A percentile compares a stretch with the other conserved stretches of the same genome.
phyloP scores from a whole-genome alignment of 2,329 filamentous ascomycete species.

The Cladosporium phlei region DNA sequence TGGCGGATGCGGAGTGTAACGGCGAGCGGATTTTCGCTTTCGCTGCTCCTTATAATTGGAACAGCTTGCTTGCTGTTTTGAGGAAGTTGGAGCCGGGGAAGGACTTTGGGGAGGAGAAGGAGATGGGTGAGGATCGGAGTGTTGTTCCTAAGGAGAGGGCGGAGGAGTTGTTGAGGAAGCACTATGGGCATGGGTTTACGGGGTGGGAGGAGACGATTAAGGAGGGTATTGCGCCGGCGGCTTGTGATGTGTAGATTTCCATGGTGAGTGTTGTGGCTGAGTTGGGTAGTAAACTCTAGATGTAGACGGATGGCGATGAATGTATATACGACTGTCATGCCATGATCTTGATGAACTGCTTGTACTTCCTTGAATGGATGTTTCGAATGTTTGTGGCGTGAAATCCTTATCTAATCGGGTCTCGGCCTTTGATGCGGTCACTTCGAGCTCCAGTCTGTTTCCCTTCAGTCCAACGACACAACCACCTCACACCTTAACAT shows the following conservation, averaged over 20 bases:
- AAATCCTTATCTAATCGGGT: too few species aligned
- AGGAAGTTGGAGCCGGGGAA: constrained; percentile 37
- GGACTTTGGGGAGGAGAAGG: constrained; percentile 16
- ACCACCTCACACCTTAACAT: too few species aligned
- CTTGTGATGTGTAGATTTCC: not conserved
- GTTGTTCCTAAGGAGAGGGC: constrained; percentile 26
- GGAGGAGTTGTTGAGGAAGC: constrained; percentile 27
- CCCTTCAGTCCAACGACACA: too few species aligned
- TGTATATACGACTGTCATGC: too few species aligned
- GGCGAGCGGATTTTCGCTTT: constrained; percentile 53
- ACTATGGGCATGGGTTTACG: constrained; percentile 25
- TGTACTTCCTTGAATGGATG: too few species aligned
- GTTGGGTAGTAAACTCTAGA: too few species aligned
- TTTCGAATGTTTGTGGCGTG: too few species aligned
- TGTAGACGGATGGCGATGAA: too few species aligned
- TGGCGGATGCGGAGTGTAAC: constrained; percentile 42
- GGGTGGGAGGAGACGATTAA: constrained; percentile 25
- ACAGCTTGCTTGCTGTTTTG: constrained; percentile 38
- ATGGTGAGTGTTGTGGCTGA: too few species aligned
- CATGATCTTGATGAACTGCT: too few species aligned
- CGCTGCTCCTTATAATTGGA: constrained; percentile 45
- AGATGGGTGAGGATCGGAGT: constrained; percentile 23
- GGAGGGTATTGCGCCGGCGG: constrained; percentile 15
- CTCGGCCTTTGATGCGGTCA: too few species aligned
- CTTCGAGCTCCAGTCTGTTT: too few species aligned